Evolutionary conservation across 108 stramenopile genomes (phyloP).

Genomic region (Pseudonitzschia multistriata): DNA sequence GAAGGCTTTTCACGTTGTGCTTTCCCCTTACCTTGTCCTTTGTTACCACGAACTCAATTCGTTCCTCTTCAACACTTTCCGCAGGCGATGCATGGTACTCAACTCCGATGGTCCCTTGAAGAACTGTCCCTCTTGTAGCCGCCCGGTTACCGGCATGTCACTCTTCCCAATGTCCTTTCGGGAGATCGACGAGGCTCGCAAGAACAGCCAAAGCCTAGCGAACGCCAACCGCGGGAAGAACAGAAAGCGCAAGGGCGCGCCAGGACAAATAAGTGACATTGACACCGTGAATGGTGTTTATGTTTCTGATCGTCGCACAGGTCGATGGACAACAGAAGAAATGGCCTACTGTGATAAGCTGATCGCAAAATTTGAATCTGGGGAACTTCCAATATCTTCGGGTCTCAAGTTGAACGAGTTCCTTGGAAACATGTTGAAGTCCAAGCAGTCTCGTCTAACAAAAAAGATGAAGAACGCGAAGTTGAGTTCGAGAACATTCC

Average conservation of each 20-base stretch:
- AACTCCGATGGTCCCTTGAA: constrained; percentile 23
- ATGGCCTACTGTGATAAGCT: constrained; percentile 77
- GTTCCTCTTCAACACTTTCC: neutral
- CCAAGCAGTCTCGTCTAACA: constrained; percentile 81
- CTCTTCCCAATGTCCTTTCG: constrained; percentile 84
- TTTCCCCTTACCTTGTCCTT: no score
- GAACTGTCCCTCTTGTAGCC: constrained; percentile 30
- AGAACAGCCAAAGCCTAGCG: constrained; percentile 23
- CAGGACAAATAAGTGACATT: constrained; percentile 22
- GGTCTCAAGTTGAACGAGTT: constrained; percentile 85
- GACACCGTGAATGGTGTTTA: constrained; percentile 25
- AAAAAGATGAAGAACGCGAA: constrained; percentile 93
- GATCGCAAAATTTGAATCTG: constrained; percentile 69
- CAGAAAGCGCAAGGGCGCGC: constrained; percentile 47
- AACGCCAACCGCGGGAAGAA: constrained; percentile 37
- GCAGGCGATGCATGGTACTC: constrained; percentile 43
- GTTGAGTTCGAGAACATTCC: constrained; percentile 62
- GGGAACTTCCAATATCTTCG: constrained; percentile 66
- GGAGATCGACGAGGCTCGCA: constrained; percentile 75
- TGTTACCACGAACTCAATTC: no score
- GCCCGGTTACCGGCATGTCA: constrained; percentile 40
- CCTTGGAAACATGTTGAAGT: constrained; percentile 74
- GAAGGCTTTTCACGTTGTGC: no score
- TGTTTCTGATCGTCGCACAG: constrained; percentile 59
- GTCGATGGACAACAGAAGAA: constrained; percentile 84